phyloP scores from a whole-genome alignment of 768 basidiomycete genomes.

The Podaxis pistillaris region DNA sequence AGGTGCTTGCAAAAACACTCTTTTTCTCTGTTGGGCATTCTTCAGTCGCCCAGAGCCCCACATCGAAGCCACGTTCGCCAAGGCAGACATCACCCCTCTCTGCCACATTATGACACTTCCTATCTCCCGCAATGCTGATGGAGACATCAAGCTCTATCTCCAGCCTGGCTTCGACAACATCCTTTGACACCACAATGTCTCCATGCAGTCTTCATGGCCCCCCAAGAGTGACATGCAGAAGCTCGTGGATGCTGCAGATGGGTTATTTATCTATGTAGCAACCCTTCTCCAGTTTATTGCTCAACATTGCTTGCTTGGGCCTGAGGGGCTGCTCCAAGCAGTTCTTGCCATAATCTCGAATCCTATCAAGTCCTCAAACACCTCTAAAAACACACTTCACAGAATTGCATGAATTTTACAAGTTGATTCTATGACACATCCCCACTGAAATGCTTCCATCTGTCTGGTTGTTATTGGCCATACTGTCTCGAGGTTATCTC shows the following conservation, averaged over 20 bases:
- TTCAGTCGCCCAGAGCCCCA: constrained; percentile 1
- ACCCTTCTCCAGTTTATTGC: constrained; percentile 25
- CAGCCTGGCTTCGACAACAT: not conserved
- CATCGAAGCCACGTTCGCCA: not conserved
- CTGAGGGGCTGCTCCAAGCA: not conserved
- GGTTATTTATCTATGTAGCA: constrained; percentile 27
- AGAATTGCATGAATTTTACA: not conserved
- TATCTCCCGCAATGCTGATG: not conserved
- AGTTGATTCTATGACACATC: not conserved
- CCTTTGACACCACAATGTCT: not conserved
- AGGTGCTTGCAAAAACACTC: not conserved
- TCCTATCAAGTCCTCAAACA: not conserved
- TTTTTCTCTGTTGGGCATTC: not conserved
- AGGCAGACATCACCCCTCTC: not conserved
- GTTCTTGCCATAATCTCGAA: not conserved
- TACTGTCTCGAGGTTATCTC: not conserved
- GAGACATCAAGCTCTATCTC: constrained; percentile 8
- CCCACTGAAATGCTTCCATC: not conserved
- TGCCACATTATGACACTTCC: not conserved
- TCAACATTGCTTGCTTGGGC: not conserved
- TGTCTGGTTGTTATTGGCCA: not conserved
- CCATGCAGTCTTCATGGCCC: constrained; percentile 11
- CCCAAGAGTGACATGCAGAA: constrained; percentile 4
- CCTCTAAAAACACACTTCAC: not conserved
- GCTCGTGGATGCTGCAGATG: constrained; percentile 20